A percentile compares a stretch with the other conserved stretches of the same genome.
Evolutionary conservation across 805 yeast species (phyloP).

Genomic region (Sugiyamaella mastotermitis): DNA sequence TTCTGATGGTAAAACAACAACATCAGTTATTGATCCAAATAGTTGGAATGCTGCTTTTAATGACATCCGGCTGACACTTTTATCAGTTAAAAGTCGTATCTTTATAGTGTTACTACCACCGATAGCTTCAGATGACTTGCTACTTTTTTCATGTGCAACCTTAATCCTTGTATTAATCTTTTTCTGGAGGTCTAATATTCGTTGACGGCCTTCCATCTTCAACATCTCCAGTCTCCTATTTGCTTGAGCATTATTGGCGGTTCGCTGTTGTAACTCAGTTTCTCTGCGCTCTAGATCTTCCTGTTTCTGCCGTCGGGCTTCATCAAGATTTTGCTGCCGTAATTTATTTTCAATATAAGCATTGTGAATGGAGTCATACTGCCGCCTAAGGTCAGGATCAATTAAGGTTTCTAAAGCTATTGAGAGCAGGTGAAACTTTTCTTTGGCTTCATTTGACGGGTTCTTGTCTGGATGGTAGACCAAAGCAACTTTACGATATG

Average conservation of each 20-base stretch:
- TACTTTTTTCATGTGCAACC: too few species aligned
- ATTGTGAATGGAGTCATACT: constrained; percentile 18
- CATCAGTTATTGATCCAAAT: too few species aligned
- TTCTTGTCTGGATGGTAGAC: constrained; percentile 39
- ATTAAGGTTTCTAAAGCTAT: constrained; percentile 21
- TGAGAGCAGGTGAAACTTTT: constrained; percentile 23
- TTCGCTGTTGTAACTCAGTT: constrained; percentile 10
- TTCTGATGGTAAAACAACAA: too few species aligned
- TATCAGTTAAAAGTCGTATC: too few species aligned
- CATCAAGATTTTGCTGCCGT: constrained; percentile 12
- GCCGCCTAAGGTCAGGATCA: constrained; percentile 9
- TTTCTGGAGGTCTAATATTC: too few species aligned
- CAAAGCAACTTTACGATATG: constrained; percentile 84
- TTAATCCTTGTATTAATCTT: too few species aligned
- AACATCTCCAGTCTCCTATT: constrained; percentile 16
- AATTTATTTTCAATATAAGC: constrained; percentile 12
- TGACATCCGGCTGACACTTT: too few species aligned
- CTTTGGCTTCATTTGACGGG: constrained; percentile 23
- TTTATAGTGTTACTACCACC: too few species aligned
- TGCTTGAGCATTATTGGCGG: not conserved
- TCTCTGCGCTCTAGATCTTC: constrained; percentile 23
- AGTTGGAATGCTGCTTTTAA: too few species aligned
- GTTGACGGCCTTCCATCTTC: constrained; percentile 19
- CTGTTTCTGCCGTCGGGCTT: constrained; percentile 15
- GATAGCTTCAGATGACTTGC: too few species aligned